Conservation (phyloP, 768 basidiomycete species). For the Lentinula boryana region DNA sequence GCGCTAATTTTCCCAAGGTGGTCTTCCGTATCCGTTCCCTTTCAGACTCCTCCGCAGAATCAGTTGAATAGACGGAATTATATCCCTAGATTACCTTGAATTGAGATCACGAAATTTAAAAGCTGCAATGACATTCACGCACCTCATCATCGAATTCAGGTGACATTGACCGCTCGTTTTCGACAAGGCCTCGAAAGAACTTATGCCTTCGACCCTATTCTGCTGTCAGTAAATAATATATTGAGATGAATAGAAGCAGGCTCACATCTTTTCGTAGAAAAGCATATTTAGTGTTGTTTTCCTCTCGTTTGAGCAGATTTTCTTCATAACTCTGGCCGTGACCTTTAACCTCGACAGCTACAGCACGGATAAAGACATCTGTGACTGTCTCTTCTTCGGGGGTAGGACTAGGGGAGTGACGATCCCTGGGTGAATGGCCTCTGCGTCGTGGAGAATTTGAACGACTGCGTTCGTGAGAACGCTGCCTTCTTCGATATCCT, state of each 20-base stretch:
- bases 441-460: constrained; percentile 32
- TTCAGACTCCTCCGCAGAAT: constrained; percentile 93
- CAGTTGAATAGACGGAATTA: constrained; percentile 85
- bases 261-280: constrained; percentile 64
- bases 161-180: constrained; percentile 45
- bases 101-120: not conserved
- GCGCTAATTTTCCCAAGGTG: constrained; percentile 70
- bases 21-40: constrained; percentile 76
- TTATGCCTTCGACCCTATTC: constrained; percentile 64
- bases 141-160: constrained; percentile 83
- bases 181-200: constrained; percentile 64
- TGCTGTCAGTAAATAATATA: not conserved
- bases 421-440: constrained; percentile 43
- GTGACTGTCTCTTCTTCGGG: constrained; percentile 67
- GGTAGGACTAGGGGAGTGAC: constrained; percentile 22
- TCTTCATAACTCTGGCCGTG: constrained; percentile 77
- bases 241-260: constrained; percentile 5
- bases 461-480: constrained; percentile 30
- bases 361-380: constrained; percentile 81
- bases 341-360: constrained; percentile 79
- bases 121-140: constrained; percentile 10
- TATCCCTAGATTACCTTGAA: constrained; percentile 50
- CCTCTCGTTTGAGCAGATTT: constrained; percentile 69
- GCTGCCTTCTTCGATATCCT: constrained; percentile 24
- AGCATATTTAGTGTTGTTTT: constrained; percentile 72